Percentiles rank a stretch among this genome's conserved stretches.
Evolutionary conservation across 768 basidiomycete genomes (phyloP).

Genomic region (Trametes cubensis): DNA sequence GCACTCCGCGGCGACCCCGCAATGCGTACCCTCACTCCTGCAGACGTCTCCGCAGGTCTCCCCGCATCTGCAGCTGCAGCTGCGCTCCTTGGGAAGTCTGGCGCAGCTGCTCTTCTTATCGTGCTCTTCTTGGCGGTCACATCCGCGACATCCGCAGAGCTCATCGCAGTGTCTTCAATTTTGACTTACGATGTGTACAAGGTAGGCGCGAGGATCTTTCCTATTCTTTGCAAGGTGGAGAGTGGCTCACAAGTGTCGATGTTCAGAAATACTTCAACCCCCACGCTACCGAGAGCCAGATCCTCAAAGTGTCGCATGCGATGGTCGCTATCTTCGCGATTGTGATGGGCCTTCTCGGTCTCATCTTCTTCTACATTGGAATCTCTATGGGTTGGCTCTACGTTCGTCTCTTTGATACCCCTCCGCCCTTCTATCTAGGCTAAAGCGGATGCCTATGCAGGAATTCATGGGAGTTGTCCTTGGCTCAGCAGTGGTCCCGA

Average conservation of each 20-base stretch:
- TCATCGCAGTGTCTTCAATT: constrained; percentile 86
- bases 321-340: constrained; percentile 73
- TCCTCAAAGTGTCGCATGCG: constrained; percentile 67
- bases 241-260: background rate
- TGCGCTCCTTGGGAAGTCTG: constrained; percentile 76
- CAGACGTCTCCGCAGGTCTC: constrained; percentile 86
- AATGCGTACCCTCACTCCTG: constrained; percentile 53
- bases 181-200: constrained; percentile 88
- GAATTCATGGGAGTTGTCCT: constrained; percentile 89
- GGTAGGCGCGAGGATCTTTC: constrained; percentile 36
- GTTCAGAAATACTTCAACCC: constrained; percentile 78
- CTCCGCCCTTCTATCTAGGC: background rate
- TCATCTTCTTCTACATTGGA: constrained; percentile 89
- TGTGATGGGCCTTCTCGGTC: constrained; percentile 79
- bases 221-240: background rate
- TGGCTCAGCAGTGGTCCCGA: constrained; percentile 84
- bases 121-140: constrained; percentile 89
- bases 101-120: constrained; percentile 77
- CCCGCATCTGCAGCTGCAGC: constrained; percentile 83
- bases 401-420: constrained; percentile 44
- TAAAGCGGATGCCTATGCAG: constrained; percentile 37
- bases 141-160: constrained; percentile 83
- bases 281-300: constrained; percentile 71
- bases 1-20: constrained; percentile 68
- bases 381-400: constrained; percentile 95